Evolutionary conservation across 2,329 filamentous ascomycete species (phyloP).

Genomic region (Aspergillus aculeatus): DNA sequence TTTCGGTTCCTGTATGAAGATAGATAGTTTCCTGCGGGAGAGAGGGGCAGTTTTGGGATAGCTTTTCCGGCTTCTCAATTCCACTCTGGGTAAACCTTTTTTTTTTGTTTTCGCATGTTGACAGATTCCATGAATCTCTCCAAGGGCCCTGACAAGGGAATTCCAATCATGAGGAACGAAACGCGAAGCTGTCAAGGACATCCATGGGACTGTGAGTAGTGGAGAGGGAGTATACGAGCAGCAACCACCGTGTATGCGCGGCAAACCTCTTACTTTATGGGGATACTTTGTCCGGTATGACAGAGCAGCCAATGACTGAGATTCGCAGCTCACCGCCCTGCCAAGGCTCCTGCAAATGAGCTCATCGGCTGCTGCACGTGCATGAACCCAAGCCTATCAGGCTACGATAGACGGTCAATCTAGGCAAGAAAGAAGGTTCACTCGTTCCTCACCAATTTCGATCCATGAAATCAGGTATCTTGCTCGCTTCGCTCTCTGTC

Average conservation of each 20-base stretch:
- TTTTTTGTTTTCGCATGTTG: background rate
- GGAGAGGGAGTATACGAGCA: background rate
- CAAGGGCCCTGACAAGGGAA: too few relatives aligned
- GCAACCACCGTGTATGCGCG: background rate
- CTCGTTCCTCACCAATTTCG: too few relatives aligned
- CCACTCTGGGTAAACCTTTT: background rate
- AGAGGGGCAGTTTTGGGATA: background rate
- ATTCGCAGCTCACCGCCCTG: background rate
- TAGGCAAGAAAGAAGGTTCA: background rate
- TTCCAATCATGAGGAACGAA: too few relatives aligned
- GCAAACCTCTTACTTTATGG: background rate
- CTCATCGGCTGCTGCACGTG: conserved; percentile 19
- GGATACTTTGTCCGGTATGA: conserved; percentile 11
- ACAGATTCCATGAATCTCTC: background rate
- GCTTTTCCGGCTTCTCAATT: background rate
- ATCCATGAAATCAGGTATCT: too few relatives aligned
- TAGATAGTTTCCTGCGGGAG: background rate
- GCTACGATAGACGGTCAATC: background rate
- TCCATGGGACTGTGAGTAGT: background rate
- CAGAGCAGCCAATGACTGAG: conserved; percentile 9
- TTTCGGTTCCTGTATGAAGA: background rate
- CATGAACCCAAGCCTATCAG: conserved; percentile 14
- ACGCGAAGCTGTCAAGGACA: too few relatives aligned
- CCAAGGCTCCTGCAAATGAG: conserved; percentile 20
- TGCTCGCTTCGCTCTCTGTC: too few relatives aligned